Evolutionary conservation across 1,139 yeast genomes (phyloP), one percentile per base, ranked within the genome.

Genomic region (Kodamaea sp.): DNA sequence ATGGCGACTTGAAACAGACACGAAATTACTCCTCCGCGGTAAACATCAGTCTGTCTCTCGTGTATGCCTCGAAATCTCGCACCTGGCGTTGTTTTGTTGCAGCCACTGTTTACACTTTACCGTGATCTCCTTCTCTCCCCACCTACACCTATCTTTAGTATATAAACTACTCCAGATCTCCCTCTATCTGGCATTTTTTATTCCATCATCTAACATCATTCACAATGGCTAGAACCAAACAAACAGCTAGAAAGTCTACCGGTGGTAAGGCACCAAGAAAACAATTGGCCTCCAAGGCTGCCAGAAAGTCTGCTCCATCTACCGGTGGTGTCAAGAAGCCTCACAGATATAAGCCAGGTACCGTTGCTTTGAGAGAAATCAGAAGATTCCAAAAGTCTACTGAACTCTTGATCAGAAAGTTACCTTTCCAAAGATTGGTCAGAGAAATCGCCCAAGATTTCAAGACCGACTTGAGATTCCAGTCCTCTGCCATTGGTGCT

Each of bases 201-300:
- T 4, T 26, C 20, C 14, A 21, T 31, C 32, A 27, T 19, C 28
- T 28, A 16, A 23, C 19, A 24, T 15, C 26, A 47, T 36, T 26
- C 46, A 70, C 50, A 71, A 89, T 89, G 97, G 97, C 97, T 70
- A 89, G 97, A 85, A 89, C 96, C 52, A 89, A 90, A 76, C 96
- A 90, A 80, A 89, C 97, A 52, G 96, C 97, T 64, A 87, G 96
- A 83, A 89, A 89, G 75, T 88, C 97, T 57, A 88, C 96, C 63
- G 96, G 96, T 83, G 97, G 97, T 77, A 90, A 90, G 73, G 97
- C 97, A 50, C 97, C 97, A 80, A 87, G 97, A 84, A 90, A 90
- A 78, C 96, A 89, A 76, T 81, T 90, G 64, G 97, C 97, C 61
- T 89, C 97, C 55, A 90, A 90, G 85, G 97, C 96, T 59, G 97